These are phyloP conservation scores for Pichia gijzeniarum DNA, from an alignment of 805 yeast genomes.

Conservation along the genomic window DNA sequence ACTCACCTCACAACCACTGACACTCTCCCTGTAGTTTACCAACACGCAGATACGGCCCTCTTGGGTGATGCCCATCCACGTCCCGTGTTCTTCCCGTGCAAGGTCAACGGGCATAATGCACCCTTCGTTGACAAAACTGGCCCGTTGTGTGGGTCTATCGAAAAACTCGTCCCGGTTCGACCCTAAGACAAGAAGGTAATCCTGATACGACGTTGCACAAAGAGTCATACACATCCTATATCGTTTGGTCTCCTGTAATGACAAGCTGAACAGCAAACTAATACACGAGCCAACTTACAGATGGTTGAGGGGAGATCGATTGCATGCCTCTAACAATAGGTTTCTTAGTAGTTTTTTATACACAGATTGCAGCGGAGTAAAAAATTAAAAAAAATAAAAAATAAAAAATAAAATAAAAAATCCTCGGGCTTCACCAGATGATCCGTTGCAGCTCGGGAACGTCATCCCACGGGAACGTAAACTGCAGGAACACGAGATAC, in stretches of 20 bases:
- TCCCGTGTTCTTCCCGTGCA: conserved; percentile 70
- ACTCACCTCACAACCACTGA: conserved; percentile 7
- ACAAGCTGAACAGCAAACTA: too few species aligned
- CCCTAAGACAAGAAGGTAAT: conserved; percentile 66
- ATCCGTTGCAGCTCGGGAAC: conserved; percentile 67
- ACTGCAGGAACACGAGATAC: conserved; percentile 47
- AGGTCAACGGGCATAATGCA: conserved; percentile 69
- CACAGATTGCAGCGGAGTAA: too few species aligned
- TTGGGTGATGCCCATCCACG: conserved; percentile 75
- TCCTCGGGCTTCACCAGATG: conserved; percentile 57
- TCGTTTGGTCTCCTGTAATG: too few species aligned
- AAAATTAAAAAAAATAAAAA: too few species aligned
- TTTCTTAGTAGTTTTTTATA: background rate
- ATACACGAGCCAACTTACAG: too few species aligned
- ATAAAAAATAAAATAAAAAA: too few species aligned
- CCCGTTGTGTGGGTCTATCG: conserved; percentile 66
- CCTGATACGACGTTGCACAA: conserved; percentile 60
- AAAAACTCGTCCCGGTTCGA: conserved; percentile 88
- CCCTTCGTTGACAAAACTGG: conserved; percentile 23
- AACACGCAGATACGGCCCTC: conserved; percentile 62
- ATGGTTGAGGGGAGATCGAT: too few species aligned
- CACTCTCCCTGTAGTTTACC: conserved; percentile 61
- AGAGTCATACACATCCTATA: conserved; percentile 69
- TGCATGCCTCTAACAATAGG: too few species aligned
- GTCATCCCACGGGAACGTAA: conserved; percentile 62